phyloP scores from a whole-genome alignment of 1,284 basidiomycete species.

The Cutaneotrichosporon daszewskae region DNA sequence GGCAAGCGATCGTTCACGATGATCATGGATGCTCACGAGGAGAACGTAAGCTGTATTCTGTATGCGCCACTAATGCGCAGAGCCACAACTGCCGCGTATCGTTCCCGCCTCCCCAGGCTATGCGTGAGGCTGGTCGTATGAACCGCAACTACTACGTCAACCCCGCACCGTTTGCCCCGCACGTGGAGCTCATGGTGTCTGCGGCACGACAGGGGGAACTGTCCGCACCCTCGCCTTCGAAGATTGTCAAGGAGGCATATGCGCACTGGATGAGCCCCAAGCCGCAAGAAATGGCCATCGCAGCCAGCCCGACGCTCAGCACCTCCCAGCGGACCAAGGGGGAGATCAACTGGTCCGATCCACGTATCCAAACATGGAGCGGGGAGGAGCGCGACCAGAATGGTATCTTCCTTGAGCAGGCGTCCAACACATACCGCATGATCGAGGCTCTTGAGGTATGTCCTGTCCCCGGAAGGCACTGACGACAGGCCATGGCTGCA shows the following conservation, averaged over 20 bases:
- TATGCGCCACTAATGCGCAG: slow-evolving; percentile 13
- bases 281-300: slow-evolving; percentile 16
- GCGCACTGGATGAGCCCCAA: slow-evolving; percentile 32
- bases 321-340: slow-evolving; percentile 15
- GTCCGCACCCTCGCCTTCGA: no score
- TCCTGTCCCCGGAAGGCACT: not conserved
- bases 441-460: slow-evolving; percentile 14
- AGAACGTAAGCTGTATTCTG: slow-evolving; percentile 17
- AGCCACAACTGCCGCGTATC: slow-evolving; percentile 26
- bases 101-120: slow-evolving; percentile 29
- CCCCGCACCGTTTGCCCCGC: slow-evolving; percentile 33
- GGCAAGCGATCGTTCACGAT: slow-evolving; percentile 26
- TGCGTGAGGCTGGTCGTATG: slow-evolving; percentile 25
- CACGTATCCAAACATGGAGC: slow-evolving; percentile 34
- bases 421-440: slow-evolving; percentile 20
- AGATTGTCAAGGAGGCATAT: slow-evolving; percentile 20
- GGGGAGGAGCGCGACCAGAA: slow-evolving; percentile 33
- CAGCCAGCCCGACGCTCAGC: slow-evolving; percentile 26
- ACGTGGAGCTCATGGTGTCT: slow-evolving; percentile 17
- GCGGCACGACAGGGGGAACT: no score
- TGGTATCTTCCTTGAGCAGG: slow-evolving; percentile 27
- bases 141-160: slow-evolving; percentile 33
- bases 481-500: no score
- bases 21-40: slow-evolving; percentile 42
- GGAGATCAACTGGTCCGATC: slow-evolving; percentile 36